phyloP scores from a whole-genome alignment of 768 basidiomycete genomes.

The Russula emetica region DNA sequence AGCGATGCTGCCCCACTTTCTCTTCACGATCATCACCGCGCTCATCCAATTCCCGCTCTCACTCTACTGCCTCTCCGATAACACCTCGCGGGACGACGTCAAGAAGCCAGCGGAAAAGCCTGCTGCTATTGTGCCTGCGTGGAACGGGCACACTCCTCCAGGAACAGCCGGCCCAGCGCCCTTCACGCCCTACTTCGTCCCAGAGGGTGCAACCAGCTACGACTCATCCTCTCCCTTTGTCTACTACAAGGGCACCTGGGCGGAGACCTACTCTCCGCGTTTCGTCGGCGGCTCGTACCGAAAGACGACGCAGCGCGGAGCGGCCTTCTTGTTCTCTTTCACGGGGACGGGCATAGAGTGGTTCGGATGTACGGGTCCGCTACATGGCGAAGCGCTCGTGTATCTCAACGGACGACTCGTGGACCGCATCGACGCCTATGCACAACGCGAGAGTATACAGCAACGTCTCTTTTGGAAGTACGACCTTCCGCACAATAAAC shows the following conservation, averaged over 20 bases:
- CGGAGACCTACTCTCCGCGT: constrained; percentile 46
- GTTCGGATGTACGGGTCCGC: constrained; percentile 58
- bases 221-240: constrained; percentile 67
- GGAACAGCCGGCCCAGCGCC: constrained; percentile 42
- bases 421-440: constrained; percentile 46
- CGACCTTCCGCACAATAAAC: constrained; percentile 47
- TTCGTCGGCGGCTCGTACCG: constrained; percentile 50
- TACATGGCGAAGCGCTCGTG: constrained; percentile 53
- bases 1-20: neutral
- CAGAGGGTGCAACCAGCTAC: constrained; percentile 65
- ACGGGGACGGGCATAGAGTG: constrained; percentile 74
- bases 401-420: constrained; percentile 53
- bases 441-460: constrained; percentile 39
- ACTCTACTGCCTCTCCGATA: neutral
- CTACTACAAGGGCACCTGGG: constrained; percentile 59
- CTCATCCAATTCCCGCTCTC: neutral
- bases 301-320: constrained; percentile 46
- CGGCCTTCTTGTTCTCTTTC: constrained; percentile 56
- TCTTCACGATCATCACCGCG: neutral
- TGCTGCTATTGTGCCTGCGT: constrained; percentile 44
- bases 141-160: constrained; percentile 61
- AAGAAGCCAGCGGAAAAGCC: neutral
- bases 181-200: constrained; percentile 71
- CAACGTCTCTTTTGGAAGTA: constrained; percentile 65
- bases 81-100: neutral